Evolutionary conservation across 495 filamentous ascomycete genomes (phyloP), one percentile per base, ranked within the genome.

Genomic region (Delitschia confertaspora): DNA sequence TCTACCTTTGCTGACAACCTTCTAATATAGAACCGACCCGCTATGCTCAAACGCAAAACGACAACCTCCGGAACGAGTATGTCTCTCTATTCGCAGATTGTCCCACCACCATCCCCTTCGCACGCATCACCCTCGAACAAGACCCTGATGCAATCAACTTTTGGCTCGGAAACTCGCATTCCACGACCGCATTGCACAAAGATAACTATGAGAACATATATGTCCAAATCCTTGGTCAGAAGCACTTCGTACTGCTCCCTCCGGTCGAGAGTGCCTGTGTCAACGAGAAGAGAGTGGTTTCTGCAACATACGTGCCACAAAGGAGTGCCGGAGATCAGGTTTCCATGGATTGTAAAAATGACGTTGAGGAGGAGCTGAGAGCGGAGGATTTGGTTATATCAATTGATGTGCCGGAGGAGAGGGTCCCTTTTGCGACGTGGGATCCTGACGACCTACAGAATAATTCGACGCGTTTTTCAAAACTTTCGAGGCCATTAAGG

Each of bases 131-230:
- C 0, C 68, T 88, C 0, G 63, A 70, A 14, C 56, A 66, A 26
- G 36, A 51, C 1, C 78, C 83, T 0, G 82, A 88, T 32, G 83
- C 83, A 13, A 72, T 83, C 47, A 88, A 88, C 57, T 62, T 88
- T 48, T 88, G 83, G 83, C 74, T 88, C 47, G 83, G 83, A 31
- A 80, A 79, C 62, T 72, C 69, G 11, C 59, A 59, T 10, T 81
- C 76, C 33, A 64, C 68, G 1, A 85, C 83, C 0, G 72, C 81
- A 2, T 60, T 88, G 42, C 83, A 88, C 62, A 79, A 76, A 49
- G 83, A 88, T 64, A 76, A 78, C 59, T 87, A 87, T 58, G 82
- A 88, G 59, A 88, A 88, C 60, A 67, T 88, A 1, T 88, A 86
- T 62, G 77, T 81, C 4, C 80, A 85, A 47, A 61, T 88, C 25